phyloP scores from a whole-genome alignment of 208 protist genomes.

The Entamoeba nuttalli region DNA sequence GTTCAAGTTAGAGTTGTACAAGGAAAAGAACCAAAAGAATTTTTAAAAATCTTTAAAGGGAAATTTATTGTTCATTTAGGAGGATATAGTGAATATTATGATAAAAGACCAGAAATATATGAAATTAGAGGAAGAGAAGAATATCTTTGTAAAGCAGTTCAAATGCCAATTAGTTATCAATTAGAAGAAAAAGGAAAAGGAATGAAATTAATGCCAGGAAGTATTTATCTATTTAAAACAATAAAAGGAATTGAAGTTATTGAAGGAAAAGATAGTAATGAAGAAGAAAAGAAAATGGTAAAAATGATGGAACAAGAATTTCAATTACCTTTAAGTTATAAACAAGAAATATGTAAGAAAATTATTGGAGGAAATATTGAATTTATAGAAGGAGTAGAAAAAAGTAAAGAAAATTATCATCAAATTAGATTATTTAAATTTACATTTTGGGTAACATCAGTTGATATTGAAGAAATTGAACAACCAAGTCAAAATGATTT shows the following conservation, averaged over 20 bases:
- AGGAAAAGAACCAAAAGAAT: conserved; percentile 9
- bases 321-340: neutral
- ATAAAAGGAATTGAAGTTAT: neutral
- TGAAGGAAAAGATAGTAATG: neutral
- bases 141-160: neutral
- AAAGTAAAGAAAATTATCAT: neutral
- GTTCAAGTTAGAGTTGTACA: conserved; percentile 10
- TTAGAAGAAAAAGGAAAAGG: neutral
- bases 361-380: neutral
- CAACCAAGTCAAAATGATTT: neutral
- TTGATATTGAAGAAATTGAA: neutral
- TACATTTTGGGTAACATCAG: neutral
- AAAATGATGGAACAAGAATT: neutral
- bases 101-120: neutral
- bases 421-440: neutral
- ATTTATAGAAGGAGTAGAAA: neutral
- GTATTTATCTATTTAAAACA: neutral
- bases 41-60: conserved; percentile 2
- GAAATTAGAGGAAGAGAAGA: neutral
- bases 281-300: neutral
- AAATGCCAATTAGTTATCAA: neutral
- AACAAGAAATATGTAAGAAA: neutral
- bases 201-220: neutral
- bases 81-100: neutral
- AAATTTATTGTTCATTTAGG: conserved; percentile 5